Evolutionary conservation across 2,329 filamentous ascomycete species (phyloP), one percentile per base, ranked within the genome.

Genomic region (Curvularia sp.): DNA sequence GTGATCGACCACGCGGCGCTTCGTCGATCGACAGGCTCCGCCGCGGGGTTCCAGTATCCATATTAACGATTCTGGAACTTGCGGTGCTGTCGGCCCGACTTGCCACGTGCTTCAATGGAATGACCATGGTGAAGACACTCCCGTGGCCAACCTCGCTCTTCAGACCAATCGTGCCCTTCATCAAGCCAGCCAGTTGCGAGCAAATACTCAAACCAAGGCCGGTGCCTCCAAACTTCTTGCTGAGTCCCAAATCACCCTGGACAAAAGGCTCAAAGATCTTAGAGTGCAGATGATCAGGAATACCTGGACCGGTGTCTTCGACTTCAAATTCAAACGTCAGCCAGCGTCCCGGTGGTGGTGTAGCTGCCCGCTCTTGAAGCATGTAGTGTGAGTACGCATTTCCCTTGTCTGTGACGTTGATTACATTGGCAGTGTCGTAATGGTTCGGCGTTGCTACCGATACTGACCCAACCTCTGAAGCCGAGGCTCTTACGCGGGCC

Each of bases 201-300:
- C 92, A 96, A 68, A 97, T 97, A 70, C 90, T 94, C 53, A 97
- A 77, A 1, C 93, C 93, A 1, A 97, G 80, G 3, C 93, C 93
- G 1, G 93, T 97, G 15, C 93, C 93, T 18, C 92, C 92, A 72
- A 89, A 96, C 71, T 95, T 95, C 76, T 92, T 96, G 80, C 90
- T 96, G 15, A 97, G 79, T 0, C 92, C 91, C 1, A 95, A 80
- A 72, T 97, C 93, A n/a, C 91, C 93, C 76, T 97, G 93, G 0
- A 97, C 91, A 71, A 97, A 97, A 0, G 93, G 93, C 74, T 97
- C 93, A 73, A 97, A 97, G 9, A 97, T 92, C 65, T 89, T 89
- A 55, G 91, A 82, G 67, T 93, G 92, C 75, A 96, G 86, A 63
- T 89, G 80, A 6, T 88, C 85, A 0, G 92, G 87, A 55, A 97